Evolutionary conservation across 257 asterid genomes (phyloP).

Genomic region (Primulina tabacum): DNA sequence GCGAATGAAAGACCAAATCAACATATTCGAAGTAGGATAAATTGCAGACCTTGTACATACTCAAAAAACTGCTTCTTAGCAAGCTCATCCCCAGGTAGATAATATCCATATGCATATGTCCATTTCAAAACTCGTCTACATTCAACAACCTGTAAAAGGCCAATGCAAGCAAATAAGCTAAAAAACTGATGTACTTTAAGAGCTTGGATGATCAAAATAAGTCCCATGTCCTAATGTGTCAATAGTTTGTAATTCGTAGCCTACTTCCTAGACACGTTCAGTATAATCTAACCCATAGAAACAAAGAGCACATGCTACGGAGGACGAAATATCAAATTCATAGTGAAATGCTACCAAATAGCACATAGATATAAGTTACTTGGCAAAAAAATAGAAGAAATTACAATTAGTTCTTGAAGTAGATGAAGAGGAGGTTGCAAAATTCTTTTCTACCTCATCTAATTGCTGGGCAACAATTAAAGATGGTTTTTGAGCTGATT

Average conservation of each 20-base stretch:
- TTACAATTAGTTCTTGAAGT: neutral
- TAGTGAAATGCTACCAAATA: constrained; percentile 1
- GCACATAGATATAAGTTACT: neutral
- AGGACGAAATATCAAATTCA: neutral
- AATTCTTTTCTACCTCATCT: neutral
- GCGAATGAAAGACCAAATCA: constrained; percentile 7
- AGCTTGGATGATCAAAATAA: constrained; percentile 13
- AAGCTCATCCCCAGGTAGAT: constrained; percentile 71
- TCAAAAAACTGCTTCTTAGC: constrained; percentile 86
- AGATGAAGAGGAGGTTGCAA: constrained; percentile 4
- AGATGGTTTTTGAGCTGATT: neutral
- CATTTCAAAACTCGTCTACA: constrained; percentile 92
- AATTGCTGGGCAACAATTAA: constrained; percentile 10
- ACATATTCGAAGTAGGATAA: constrained; percentile 18
- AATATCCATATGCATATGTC: constrained; percentile 95
- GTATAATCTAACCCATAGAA: constrained; percentile 15
- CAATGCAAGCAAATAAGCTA: constrained; percentile 21
- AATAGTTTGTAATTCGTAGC: neutral
- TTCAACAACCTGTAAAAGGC: constrained; percentile 73
- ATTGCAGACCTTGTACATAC: constrained; percentile 75
- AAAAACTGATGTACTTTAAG: constrained; percentile 9
- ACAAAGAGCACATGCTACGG: constrained; percentile 3
- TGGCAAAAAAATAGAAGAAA: neutral
- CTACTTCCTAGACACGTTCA: neutral
- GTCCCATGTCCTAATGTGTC: constrained; percentile 4